Base-by-base conservation (phyloP, 768 basidiomycete species). In the Serpula lacrymans region DNA sequence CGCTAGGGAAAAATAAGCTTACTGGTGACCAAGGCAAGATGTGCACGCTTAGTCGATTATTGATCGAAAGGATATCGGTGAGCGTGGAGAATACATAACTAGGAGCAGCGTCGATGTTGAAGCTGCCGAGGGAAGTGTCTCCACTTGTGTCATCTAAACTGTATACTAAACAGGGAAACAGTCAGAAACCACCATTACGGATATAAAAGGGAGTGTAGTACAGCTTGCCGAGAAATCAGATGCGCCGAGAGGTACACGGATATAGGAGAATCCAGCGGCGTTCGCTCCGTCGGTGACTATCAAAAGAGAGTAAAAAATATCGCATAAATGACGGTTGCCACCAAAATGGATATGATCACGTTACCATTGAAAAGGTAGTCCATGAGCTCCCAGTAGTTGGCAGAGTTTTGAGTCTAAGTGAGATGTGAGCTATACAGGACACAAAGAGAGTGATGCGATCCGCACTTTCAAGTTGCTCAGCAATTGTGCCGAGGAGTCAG, bases 1-100 rank as follows among this genome's bases (percentile, higher is more conserved):
- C 12, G 23, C 10, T 32, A 17, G n/a, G 7, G 5, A 35, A 26
- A 20, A 10, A 16, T 5, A 5, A 9, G 59, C 72, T 36, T 54
- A 81, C 82, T 1, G 81, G 79, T 13, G 80, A 81, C 83, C 83
- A 84, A 8, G 83, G 78, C 5, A 78, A 46, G 6, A 80, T 47
- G 49, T 80, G 76, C 16, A 80, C 60, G 46, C 69, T 71, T 34
- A 77, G 14, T 18, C 6, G 6, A 54, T 56, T 17, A 57, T 54
- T 58, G 40, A 53, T 41, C 14, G 37, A 39, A 42, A 46, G 41
- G 26, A 67, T 65, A 42, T 67, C 64, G 10, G 47, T 30, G 25
- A 67, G 41, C 4, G 57, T 52, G 1, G 50, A 50, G 48, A 58
- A 65, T 11, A 65, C 38, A 34, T 61, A 60, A n/a, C 51, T 49